Conservation (phyloP, 1,284 basidiomycete genomes). For the Cystobasidiaceae sp. region DNA sequence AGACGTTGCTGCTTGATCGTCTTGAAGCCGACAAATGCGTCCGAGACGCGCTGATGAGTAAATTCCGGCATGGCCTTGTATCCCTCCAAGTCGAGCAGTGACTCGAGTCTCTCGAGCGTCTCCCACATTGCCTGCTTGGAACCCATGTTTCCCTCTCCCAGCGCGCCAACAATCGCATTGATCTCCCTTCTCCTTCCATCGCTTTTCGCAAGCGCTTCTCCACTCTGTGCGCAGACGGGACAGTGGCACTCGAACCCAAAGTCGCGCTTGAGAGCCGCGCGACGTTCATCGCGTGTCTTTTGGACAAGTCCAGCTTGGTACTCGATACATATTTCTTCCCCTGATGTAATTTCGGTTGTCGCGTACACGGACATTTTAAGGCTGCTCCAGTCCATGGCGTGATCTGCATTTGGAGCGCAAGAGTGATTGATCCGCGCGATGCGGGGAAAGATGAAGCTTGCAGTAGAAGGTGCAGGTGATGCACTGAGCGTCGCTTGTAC, state of each 20-base stretch:
- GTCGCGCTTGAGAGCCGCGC: constrained; percentile 30
- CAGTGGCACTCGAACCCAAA: constrained; percentile 41
- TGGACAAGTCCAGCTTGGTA: constrained; percentile 38
- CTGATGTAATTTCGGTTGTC: constrained; percentile 28
- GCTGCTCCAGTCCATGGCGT: constrained; percentile 35
- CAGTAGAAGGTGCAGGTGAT: constrained; percentile 18
- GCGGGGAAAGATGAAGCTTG: constrained; percentile 32
- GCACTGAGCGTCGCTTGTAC: constrained; percentile 8
- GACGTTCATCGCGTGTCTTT: constrained; percentile 32
- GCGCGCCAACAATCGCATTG: constrained; percentile 24
- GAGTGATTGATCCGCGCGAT: constrained; percentile 33
- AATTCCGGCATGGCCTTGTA: constrained; percentile 39
- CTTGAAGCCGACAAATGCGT: constrained; percentile 26
- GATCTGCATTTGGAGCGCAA: constrained; percentile 32
- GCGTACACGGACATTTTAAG: constrained; percentile 42
- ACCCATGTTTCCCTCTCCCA: constrained; percentile 13
- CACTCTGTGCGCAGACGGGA: constrained; percentile 25
- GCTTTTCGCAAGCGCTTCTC: constrained; percentile 15
- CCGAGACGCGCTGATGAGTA: constrained; percentile 17
- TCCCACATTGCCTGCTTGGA: constrained; percentile 8
- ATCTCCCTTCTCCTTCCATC: constrained; percentile 28
- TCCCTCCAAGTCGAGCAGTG: constrained; percentile 36
- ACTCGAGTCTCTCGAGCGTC: constrained; percentile 35
- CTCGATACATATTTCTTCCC: constrained; percentile 39
- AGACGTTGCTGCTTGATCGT: constrained; percentile 7